Conservation (phyloP, 169 alveolate species). For the Theileria luwenshuni region DNA sequence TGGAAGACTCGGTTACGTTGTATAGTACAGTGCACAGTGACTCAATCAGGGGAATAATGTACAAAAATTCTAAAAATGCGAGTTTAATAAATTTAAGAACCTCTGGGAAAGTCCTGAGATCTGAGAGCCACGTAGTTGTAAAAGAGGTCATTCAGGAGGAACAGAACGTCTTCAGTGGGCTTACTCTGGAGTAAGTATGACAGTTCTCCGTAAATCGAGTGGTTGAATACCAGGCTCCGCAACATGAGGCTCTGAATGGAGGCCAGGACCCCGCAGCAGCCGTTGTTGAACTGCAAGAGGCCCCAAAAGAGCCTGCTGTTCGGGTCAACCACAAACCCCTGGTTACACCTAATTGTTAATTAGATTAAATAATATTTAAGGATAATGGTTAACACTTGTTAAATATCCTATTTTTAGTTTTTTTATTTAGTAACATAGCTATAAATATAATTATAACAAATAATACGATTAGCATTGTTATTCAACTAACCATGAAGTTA, state of each 20-base stretch:
- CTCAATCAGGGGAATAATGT: constrained; percentile 34
- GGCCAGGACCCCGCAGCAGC: constrained; percentile 76
- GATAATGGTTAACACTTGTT: constrained; percentile 45
- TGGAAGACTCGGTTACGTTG: constrained; percentile 29
- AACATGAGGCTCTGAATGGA: constrained; percentile 70
- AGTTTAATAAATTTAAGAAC: not conserved
- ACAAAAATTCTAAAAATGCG: constrained; percentile 34
- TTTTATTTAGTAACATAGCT: constrained; percentile 52
- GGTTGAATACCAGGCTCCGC: constrained; percentile 66
- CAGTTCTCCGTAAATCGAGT: constrained; percentile 60
- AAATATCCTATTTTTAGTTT: not conserved
- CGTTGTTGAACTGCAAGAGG: constrained; percentile 64
- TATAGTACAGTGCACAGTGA: constrained; percentile 43
- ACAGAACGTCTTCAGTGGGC: constrained; percentile 22
- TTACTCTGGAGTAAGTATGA: constrained; percentile 20
- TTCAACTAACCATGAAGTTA: constrained; percentile 32
- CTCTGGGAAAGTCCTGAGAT: constrained; percentile 49
- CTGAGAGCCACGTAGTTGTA: constrained; percentile 29
- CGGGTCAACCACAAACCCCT: constrained; percentile 60
- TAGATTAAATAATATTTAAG: too few species aligned
- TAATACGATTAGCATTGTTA: too few species aligned
- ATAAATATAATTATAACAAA: constrained; percentile 54
- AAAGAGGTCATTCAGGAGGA: constrained; percentile 21
- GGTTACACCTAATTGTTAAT: constrained; percentile 53
- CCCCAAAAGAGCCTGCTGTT: constrained; percentile 63